Evolutionary conservation across 139 green algal species (phyloP).

Genomic region (Spirogloea muscicola): DNA sequence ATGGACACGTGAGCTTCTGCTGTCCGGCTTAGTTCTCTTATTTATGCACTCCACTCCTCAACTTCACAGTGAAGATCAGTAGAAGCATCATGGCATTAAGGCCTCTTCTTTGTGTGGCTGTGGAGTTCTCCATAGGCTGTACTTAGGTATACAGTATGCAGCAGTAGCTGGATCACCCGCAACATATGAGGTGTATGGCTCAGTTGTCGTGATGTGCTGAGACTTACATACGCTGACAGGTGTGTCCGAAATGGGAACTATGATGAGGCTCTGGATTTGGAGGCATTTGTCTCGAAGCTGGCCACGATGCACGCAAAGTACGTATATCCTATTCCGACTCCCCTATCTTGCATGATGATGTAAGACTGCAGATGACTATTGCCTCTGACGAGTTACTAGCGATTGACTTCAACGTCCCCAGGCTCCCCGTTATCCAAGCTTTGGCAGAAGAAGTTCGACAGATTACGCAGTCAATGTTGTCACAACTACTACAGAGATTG

Average conservation of each 20-base stretch:
- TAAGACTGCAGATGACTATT: background rate
- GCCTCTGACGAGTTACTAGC: background rate
- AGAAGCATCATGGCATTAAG: too few relatives aligned
- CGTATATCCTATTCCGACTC: slow-evolving; percentile 1
- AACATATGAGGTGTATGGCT: too few relatives aligned
- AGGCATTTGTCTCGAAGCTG: slow-evolving; percentile 62
- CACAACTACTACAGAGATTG: slow-evolving; percentile 77
- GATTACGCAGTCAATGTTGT: slow-evolving; percentile 70
- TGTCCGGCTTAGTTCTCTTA: too few relatives aligned
- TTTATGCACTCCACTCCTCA: too few relatives aligned
- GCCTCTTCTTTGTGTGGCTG: too few relatives aligned
- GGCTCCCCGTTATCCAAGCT: slow-evolving; percentile 66
- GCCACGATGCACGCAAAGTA: slow-evolving; percentile 62
- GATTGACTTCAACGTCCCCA: background rate
- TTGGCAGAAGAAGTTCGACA: slow-evolving; percentile 63
- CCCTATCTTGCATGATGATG: slow-evolving; percentile 1
- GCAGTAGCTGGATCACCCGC: too few relatives aligned
- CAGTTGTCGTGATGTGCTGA: too few relatives aligned
- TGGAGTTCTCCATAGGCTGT: too few relatives aligned
- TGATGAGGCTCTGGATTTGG: slow-evolving; percentile 95
- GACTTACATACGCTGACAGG: slow-evolving; percentile 24
- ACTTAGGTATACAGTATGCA: too few relatives aligned
- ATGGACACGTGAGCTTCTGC: slow-evolving; percentile 92
- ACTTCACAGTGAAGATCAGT: too few relatives aligned
- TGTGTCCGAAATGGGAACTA: slow-evolving; percentile 86